These are phyloP conservation scores for Wickerhamomyces ciferrii DNA, from an alignment of 805 yeast species.

Conservation along the genomic window DNA sequence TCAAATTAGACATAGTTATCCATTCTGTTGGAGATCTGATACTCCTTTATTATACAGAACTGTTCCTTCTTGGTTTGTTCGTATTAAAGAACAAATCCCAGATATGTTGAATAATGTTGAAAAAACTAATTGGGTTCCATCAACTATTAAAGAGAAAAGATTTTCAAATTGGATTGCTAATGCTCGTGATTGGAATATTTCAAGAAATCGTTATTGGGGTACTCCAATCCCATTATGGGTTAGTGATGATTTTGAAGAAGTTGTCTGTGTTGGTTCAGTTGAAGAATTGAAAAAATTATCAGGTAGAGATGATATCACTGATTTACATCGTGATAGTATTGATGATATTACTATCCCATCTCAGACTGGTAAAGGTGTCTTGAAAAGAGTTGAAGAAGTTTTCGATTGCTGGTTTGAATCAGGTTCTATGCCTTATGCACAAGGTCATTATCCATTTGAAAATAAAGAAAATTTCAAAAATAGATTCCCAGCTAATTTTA, in stretches of 20 bases:
- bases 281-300: constrained; percentile 80
- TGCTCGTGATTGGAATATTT: constrained; percentile 98
- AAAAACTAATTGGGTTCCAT: constrained; percentile 93
- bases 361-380: constrained; percentile 76
- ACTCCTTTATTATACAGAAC: constrained; percentile 95
- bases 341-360: constrained; percentile 94
- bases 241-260: constrained; percentile 86
- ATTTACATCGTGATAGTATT: constrained; percentile 89
- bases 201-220: constrained; percentile 99
- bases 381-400: constrained; percentile 93
- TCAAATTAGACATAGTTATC: constrained; percentile 93
- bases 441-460: constrained; percentile 96
- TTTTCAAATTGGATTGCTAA: constrained; percentile 97
- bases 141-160: constrained; percentile 84
- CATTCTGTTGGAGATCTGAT: constrained; percentile 99
- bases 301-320: constrained; percentile 78
- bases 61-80: constrained; percentile 98
- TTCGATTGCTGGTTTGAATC: constrained; percentile 99
- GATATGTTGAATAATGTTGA: constrained; percentile 83
- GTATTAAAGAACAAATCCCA: constrained; percentile 83
- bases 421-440: constrained; percentile 98
- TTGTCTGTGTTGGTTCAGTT: constrained; percentile 90
- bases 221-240: constrained; percentile 99
- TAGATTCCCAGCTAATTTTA: constrained; percentile 95
- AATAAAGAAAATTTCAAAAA: constrained; percentile 60